Base-by-base conservation (phyloP, 495 filamentous ascomycete species). In the Alectoria sarmentosa region DNA sequence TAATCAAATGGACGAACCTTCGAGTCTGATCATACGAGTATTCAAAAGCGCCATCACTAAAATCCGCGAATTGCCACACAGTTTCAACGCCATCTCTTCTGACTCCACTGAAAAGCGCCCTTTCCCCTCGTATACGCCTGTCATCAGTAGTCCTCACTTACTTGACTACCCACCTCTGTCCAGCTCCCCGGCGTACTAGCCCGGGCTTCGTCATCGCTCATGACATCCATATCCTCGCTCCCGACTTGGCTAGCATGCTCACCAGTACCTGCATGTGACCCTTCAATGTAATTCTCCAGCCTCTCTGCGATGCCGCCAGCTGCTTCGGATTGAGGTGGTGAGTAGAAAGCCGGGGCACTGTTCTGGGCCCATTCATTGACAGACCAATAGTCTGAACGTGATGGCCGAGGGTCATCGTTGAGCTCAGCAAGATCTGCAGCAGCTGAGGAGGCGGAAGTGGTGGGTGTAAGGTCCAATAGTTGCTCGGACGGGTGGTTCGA, bases 91-190 rank as follows among this genome's bases (percentile, higher is more conserved):
- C 44, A 61, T 21, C 8, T 28, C 30, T 48, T 34, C 23, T 14
- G 30, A 28, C 36, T 7, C 39, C 19, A 13, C 34, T 21, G 8
- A 0, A 37, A 34, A 26, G 54, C 30, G n/a, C 30, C 52, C 15
- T 37, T 19, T 39, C 21, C 49, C 21, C 3, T 2, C 2, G n/a
- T 17, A 34, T 34, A 15, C 1, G 21, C 32, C 34, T 23, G n/a
- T 34, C 8, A 9, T 63, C 61, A 69, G 23, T 52, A 69, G 34
- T 64, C 64, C 21, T 71, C 83, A 72, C 88, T 90, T 38, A 89
- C 77, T 39, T 86, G 83, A 69, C 89, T 91, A 21, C 86, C 88
- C 13, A 92, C 83, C 62, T 92, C 89, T 6, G 87, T 88, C 89
- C 89, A 92, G 73, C 84, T 89, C 39, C 82, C 80, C 0, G 88